These are phyloP conservation scores for Pyrenochaeta sp. DNA, from an alignment of 2,329 filamentous ascomycete genomes.

Conservation along the genomic window DNA sequence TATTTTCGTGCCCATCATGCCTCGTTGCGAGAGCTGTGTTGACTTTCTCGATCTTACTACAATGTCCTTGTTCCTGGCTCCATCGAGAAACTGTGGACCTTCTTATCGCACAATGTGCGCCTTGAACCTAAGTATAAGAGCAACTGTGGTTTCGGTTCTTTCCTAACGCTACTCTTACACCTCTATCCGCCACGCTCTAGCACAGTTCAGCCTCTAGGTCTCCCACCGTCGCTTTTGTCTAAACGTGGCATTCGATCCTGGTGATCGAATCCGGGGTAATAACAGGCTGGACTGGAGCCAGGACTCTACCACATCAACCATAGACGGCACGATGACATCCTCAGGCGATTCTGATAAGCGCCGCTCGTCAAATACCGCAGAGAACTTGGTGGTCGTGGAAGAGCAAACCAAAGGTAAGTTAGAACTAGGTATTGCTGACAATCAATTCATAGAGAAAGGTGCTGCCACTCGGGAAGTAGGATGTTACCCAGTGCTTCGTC, in stretches of 20 bases:
- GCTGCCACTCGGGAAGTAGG: neutral
- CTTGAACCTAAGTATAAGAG: neutral
- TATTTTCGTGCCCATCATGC: neutral
- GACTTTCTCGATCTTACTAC: neutral
- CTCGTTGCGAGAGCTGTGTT: neutral
- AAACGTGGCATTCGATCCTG: neutral
- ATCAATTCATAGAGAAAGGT: neutral
- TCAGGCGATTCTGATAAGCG: neutral
- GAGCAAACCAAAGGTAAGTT: neutral
- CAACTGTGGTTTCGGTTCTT: neutral
- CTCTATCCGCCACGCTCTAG: neutral
- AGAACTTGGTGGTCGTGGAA: neutral
- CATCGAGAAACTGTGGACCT: neutral
- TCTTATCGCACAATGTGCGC: neutral
- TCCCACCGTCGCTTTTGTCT: neutral
- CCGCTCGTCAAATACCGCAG: neutral
- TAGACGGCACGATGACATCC: neutral
- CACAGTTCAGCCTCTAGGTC: neutral
- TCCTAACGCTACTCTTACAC: neutral
- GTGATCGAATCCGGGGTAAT: neutral
- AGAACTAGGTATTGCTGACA: neutral
- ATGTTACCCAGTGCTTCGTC: slow-evolving; percentile 3
- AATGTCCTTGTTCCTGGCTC: neutral
- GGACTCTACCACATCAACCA: neutral
- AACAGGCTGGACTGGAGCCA: neutral